Evolutionary conservation across 768 basidiomycete species (phyloP).

Genomic region (Trametes meyenii): DNA sequence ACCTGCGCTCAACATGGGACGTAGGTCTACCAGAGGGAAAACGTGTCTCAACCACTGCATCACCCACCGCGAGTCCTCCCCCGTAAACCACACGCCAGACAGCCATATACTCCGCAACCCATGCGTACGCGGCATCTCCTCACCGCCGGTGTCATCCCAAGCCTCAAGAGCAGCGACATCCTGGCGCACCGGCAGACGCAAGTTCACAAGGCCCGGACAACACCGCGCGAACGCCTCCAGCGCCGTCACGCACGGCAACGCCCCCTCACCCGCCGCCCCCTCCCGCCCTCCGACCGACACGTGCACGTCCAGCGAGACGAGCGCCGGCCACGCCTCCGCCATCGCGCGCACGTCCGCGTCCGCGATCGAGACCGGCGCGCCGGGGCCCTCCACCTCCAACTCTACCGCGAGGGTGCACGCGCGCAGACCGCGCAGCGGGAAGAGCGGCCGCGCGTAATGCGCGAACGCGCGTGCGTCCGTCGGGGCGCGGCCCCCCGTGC

Average conservation of each 20-base stretch:
- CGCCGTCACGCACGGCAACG: conserved; percentile 4
- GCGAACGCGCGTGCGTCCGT: conserved; percentile 4
- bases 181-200: conserved; percentile 4
- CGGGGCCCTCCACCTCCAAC: conserved; percentile 1
- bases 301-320: not conserved
- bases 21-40: conserved; percentile 5
- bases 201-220: conserved; percentile 1
- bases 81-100: conserved; percentile 5
- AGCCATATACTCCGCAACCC: conserved; percentile 8
- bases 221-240: conserved; percentile 2
- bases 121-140: not conserved
- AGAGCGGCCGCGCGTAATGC: conserved; percentile 5
- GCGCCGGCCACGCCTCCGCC: conserved; percentile 15
- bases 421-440: conserved; percentile 1
- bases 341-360: conserved; percentile 14
- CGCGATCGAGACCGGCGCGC: not conserved
- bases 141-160: not conserved
- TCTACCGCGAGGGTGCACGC: conserved; percentile 1
- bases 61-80: conserved; percentile 4
- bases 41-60: not conserved
- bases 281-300: not conserved
- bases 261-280: not conserved
- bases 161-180: not conserved
- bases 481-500: not conserved
- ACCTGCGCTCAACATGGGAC: conserved; percentile 12